Base-by-base conservation (phyloP, 768 basidiomycete species). In the Amanita fuliginea region DNA sequence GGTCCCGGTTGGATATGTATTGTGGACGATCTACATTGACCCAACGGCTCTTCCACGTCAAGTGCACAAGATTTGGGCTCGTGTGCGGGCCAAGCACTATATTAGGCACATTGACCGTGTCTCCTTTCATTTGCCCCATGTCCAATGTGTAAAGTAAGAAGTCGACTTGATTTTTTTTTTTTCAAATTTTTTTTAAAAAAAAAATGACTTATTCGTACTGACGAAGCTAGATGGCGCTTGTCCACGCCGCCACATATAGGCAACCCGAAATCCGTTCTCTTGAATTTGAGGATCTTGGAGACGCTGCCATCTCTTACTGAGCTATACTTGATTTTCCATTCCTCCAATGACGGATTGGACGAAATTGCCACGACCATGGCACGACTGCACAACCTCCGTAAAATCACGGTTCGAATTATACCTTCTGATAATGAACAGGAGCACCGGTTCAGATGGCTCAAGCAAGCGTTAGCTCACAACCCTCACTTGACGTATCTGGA, bases 341-440 rank as follows among this genome's bases (percentile, higher is more conserved):
- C 33, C 6, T 35, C 24, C 2, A 24, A 42, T 30, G 49, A 43
- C n/a, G 30, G 19, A 7, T 19, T 50, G 21, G 41, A 50, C 13
- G 14, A 42, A 16, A 28, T 50, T 30, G 42, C 39, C 9, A 14
- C 16, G 6, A 33, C 49, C 32, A 33, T 50, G 41, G 21, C 19
- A 18, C 40, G 41, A 18, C 16, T 50, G 32, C 49, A 36, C 21
- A 50, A 50, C 36, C 49, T 50, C 22, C 49, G 41, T 28, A 50
- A 50, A 43, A 32, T 50, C 8, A 36, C 41, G 3, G 32, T 36
- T 13, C 47, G 39, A 26, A 49, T 49, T n/a, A 26, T 39, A 16
- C 7, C 21, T 19, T 18, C 41, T 11, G 22, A 24, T 14, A 26
- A 10, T 30, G 32, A 43, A 42, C 11, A 50, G 9, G 19, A 40